Evolutionary conservation across 1,284 basidiomycete genomes (phyloP).

Genomic region (Ceratobasidium sp.): DNA sequence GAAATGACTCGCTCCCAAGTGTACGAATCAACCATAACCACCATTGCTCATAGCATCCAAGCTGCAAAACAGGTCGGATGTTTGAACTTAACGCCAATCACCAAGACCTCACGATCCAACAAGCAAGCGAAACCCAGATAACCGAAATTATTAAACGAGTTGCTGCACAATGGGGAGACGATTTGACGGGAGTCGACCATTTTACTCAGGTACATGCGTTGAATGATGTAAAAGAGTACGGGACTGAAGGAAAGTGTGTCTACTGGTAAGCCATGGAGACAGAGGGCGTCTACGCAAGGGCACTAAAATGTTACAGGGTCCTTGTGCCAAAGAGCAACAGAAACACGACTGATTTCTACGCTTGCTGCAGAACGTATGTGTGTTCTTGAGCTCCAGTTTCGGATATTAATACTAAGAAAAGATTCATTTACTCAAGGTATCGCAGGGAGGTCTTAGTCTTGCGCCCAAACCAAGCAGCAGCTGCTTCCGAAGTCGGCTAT

Average conservation of each 20-base stretch:
- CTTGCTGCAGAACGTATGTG: no score
- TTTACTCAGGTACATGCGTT: conserved; percentile 54
- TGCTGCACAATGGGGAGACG: conserved; percentile 55
- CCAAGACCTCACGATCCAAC: background rate
- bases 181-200: conserved; percentile 53
- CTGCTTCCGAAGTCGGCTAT: conserved; percentile 58
- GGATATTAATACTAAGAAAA: no score
- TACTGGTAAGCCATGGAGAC: conserved; percentile 56
- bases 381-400: background rate
- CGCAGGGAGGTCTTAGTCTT: conserved; percentile 50
- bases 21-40: no score
- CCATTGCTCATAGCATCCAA: no score
- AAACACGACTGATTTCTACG: no score
- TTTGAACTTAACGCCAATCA: no score
- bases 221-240: conserved; percentile 56
- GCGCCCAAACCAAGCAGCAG: conserved; percentile 7
- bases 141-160: conserved; percentile 51
- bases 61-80: no score
- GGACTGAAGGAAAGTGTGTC: conserved; percentile 53
- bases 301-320: no score
- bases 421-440: conserved; percentile 48
- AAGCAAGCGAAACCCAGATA: background rate
- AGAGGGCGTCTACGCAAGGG: background rate
- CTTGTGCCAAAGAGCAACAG: no score
- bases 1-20: no score